These are phyloP conservation scores for Tolypocladium album DNA, from an alignment of 2,329 filamentous ascomycete genomes.

Conservation along the genomic window DNA sequence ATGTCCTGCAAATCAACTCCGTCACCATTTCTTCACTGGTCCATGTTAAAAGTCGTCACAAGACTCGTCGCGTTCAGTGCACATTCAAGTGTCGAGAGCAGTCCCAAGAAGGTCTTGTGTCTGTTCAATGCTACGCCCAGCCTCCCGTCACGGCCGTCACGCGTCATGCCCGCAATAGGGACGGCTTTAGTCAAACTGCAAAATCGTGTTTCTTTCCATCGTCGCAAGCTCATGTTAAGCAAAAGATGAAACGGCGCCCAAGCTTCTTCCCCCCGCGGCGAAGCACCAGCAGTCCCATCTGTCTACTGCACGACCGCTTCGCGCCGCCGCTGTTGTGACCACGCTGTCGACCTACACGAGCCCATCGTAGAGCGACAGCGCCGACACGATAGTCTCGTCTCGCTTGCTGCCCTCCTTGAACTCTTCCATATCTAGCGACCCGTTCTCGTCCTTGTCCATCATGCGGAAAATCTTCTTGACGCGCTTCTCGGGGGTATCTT, in stretches of 20 bases:
- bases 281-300: background rate
- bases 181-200: background rate
- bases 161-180: background rate
- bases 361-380: conserved; percentile 90
- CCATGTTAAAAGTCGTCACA: background rate
- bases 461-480: conserved; percentile 97
- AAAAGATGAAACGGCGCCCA: background rate
- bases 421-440: conserved; percentile 90
- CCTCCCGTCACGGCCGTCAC: background rate
- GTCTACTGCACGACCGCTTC: background rate
- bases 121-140: background rate
- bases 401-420: conserved; percentile 99
- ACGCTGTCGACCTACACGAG: conserved; percentile 51
- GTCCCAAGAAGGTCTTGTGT: background rate
- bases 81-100: background rate
- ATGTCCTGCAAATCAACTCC: background rate
- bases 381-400: conserved; percentile 97
- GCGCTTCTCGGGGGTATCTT: conserved; percentile 97
- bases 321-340: background rate
- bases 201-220: no score
- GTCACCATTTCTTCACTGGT: background rate
- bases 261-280: background rate
- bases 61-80: background rate
- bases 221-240: background rate
- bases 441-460: conserved; percentile 99